Conservation (phyloP, 139 green algal genomes). For the Chlamydomonas sp. region DNA sequence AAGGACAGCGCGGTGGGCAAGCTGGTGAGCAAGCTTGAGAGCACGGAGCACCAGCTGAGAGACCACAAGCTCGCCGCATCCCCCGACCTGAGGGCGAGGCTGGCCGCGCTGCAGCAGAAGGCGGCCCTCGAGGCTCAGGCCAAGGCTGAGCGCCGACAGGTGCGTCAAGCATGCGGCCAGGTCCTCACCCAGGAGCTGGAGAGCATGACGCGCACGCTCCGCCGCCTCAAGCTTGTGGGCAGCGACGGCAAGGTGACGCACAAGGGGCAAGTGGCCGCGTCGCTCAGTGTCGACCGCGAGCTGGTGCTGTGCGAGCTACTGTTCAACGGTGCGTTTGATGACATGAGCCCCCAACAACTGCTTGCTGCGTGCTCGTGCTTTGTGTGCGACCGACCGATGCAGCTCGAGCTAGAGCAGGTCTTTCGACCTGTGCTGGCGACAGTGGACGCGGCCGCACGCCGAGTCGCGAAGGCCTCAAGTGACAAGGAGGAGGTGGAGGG, state of each 20-base stretch:
- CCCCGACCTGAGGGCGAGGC: no score
- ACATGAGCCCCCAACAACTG: constrained; percentile 47
- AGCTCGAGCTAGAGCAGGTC: no score
- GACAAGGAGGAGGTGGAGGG: no score
- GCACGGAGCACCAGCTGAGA: no score
- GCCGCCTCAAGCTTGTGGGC: constrained; percentile 48
- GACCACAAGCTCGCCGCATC: no score
- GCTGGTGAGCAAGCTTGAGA: no score
- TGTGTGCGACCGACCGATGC: constrained; percentile 64
- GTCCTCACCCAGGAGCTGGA: constrained; percentile 65
- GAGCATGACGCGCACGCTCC: constrained; percentile 46
- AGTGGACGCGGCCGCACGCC: constrained; percentile 50
- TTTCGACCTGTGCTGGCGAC: constrained; percentile 36
- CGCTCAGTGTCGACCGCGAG: no score
- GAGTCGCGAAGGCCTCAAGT: no score
- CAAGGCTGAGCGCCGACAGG: constrained; percentile 36
- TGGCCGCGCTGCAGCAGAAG: constrained; percentile 37
- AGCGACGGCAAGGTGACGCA: constrained; percentile 50
- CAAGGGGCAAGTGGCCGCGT: constrained; percentile 56
- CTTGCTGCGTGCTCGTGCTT: constrained; percentile 61
- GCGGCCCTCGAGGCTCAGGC: constrained; percentile 29
- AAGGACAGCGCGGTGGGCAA: no score
- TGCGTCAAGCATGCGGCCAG: constrained; percentile 40
- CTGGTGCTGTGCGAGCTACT: constrained; percentile 73
- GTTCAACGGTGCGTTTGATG: constrained; percentile 60